Evolutionary conservation across 805 yeast species (phyloP), one percentile per base, ranked within the genome.

Genomic region (Candida methanosorbosa): DNA sequence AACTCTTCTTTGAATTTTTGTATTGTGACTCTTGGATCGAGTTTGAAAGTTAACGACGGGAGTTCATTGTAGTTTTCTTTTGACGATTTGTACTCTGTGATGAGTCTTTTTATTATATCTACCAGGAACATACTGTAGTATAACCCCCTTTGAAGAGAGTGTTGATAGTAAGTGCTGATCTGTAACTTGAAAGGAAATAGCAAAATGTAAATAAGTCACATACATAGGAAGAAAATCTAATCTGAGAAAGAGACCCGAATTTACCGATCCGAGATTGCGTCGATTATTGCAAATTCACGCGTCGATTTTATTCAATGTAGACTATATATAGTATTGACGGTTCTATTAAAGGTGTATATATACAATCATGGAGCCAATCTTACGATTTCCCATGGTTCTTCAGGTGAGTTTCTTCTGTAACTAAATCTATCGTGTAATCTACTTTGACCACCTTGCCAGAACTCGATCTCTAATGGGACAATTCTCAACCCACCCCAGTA

Each of bases 401-500:
- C 70, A 12, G 43, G 45, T 8, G 54, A 44, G 18, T 71, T 74
- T 54, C 94, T 68, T 40, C 72, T 69, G 59, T 70, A 88, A 12
- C 78, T 74, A 33, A 88, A 66, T 46, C 98, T 73, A 57, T 92
- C 98, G 57, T 92, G 98, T 34, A 90, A 65, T 56, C 98, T 73
- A 51, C 84, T 80, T 39, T 72, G 68, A 43, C 98, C 76, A 14
- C 98, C 98, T 63, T 92, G 98, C 97, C 97, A 92, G 53, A 90
- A 92, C 61, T 92, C 98, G 44, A 90, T 72, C 52, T 86, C 95
- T 30, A 84, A 61, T 5, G 98, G 98, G 28, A 81, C 76, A 14
- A 92, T 68, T 50, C 95, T 70, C 33, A 92, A 54, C 1, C 98
- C 98, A 36, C 97, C 98, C 98, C 98, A 92, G 54, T 65, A 80